Evolutionary conservation across 768 basidiomycete genomes (phyloP).

Genomic region (Leccinum subgranulosum): DNA sequence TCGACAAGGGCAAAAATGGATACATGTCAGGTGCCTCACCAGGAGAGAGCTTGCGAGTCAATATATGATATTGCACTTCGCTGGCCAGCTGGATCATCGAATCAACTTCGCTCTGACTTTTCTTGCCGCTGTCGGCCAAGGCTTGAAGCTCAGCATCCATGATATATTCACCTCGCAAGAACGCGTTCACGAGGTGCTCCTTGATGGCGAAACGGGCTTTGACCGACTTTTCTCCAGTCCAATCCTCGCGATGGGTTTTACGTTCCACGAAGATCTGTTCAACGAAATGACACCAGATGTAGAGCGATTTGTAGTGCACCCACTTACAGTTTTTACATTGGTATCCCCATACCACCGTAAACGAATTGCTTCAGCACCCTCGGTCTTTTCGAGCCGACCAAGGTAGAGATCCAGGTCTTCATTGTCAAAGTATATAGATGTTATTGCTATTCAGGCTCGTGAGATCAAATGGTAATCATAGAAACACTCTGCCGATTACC

Average conservation of each 20-base stretch:
- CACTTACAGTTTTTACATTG: conserved; percentile 68
- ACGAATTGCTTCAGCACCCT: conserved; percentile 96
- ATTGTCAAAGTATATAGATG: conserved; percentile 96
- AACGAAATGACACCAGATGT: not conserved
- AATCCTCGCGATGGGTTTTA: conserved; percentile 95
- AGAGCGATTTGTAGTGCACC: not conserved
- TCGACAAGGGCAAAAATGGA: not conserved
- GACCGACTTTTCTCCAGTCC: conserved; percentile 99
- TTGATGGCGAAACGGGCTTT: conserved; percentile 96
- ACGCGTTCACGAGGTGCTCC: conserved; percentile 90
- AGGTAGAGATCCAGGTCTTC: conserved; percentile 95
- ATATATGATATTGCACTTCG: conserved; percentile 90
- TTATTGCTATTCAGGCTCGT: conserved; percentile 61
- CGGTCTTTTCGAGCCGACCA: conserved; percentile 95
- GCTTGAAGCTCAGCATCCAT: conserved; percentile 92
- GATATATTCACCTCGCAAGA: conserved; percentile 84
- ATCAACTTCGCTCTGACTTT: conserved; percentile 88
- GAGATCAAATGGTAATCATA: not conserved
- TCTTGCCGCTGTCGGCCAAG: conserved; percentile 85
- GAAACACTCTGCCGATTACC: conserved; percentile 38
- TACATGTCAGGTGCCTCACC: conserved; percentile 44
- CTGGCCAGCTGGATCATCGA: conserved; percentile 94
- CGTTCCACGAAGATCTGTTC: conserved; percentile 80
- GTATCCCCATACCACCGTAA: conserved; percentile 96
- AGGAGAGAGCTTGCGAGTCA: conserved; percentile 77